Base-by-base conservation (phyloP, 176 grass and related monocot genomes). In the Eremochloa ophiuroides region DNA sequence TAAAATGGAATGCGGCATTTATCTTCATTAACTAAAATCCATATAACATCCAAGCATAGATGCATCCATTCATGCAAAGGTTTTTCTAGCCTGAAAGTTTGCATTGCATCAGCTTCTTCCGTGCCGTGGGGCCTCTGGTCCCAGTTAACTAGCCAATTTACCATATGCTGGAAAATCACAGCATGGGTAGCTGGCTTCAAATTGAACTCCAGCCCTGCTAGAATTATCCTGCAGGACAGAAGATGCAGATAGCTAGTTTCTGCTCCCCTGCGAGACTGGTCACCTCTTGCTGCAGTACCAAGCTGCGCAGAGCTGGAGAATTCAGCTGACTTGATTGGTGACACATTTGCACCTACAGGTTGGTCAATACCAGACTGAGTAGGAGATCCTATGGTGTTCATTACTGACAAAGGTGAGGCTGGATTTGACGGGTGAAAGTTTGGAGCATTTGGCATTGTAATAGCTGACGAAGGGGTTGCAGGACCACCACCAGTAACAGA, bases 1-100 rank as follows among this genome's bases (percentile, higher is more conserved):
- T 98, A 98, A 68, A 98, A 95, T 68, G 96, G 96, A 86, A 98
- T 71, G 20, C 96, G 86, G 2, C 92, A 95, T 81, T 91, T 94
- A 23, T 91, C 93, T 64, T 94, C 92, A 75, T 89, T 75, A 73
- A 98, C 95, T 81, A 98, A 82, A 81, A 82, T 93, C 95, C 95
- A 98, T 63, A 98, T 82, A 67, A 94, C 92, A 70, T 98, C 90
- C 56, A 95, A 80, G 80, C 92, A 95, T 53, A 93, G 82, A 88
- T 95, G 93, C 96, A 93, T 98, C 96, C 96, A 98, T 84, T 93
- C 88, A 81, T 93, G 90, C 75, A 95, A 80, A 80, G 90, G 82
- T 33, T 83, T 98, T 64, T 95, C 93, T 51, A 93, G 85, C 91
- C 84, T 92, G 84, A 9, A 80, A 47, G 42, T 83, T 67, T 87